A percentile compares a stretch with the other conserved stretches of the same genome.
phyloP scores from a whole-genome alignment of 2,329 filamentous ascomycete genomes.

The Colletotrichum incanum region DNA sequence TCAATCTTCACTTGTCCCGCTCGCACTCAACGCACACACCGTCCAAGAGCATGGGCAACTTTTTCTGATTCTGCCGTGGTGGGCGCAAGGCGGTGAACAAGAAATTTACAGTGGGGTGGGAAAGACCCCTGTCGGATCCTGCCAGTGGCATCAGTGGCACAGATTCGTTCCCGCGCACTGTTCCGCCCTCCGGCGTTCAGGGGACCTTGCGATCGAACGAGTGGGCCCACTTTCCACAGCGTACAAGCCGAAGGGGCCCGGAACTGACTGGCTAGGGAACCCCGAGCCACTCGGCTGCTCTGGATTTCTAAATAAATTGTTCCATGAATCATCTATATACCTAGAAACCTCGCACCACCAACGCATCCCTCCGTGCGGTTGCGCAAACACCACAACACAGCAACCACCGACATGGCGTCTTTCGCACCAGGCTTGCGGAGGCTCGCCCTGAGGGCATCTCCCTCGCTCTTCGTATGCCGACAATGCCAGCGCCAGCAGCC shows the following conservation, averaged over 20 bases:
- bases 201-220: conserved; percentile 26
- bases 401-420: conserved; percentile 56
- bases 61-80: conserved; percentile 45
- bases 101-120: conserved; percentile 41
- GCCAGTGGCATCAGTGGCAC: background rate
- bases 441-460: conserved; percentile 56
- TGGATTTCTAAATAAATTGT: conserved; percentile 34
- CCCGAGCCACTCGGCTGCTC: conserved; percentile 33
- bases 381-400: background rate
- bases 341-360: background rate
- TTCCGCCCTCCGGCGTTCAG: conserved; percentile 23
- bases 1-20: conserved; percentile 1
- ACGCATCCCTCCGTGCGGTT: background rate
- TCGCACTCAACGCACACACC: conserved; percentile 4
- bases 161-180: background rate
- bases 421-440: conserved; percentile 61
- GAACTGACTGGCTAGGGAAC: conserved; percentile 16
- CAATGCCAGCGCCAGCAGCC: conserved; percentile 60
- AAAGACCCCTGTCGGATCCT: background rate
- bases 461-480: conserved; percentile 62
- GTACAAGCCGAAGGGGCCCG: conserved; percentile 30
- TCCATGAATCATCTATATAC: conserved; percentile 4
- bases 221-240: conserved; percentile 25
- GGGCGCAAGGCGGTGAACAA: conserved; percentile 42
- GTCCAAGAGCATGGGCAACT: conserved; percentile 11